Base-by-base conservation (phyloP, 2,329 filamentous ascomycete genomes). In the Aureobasidium uvarum region DNA sequence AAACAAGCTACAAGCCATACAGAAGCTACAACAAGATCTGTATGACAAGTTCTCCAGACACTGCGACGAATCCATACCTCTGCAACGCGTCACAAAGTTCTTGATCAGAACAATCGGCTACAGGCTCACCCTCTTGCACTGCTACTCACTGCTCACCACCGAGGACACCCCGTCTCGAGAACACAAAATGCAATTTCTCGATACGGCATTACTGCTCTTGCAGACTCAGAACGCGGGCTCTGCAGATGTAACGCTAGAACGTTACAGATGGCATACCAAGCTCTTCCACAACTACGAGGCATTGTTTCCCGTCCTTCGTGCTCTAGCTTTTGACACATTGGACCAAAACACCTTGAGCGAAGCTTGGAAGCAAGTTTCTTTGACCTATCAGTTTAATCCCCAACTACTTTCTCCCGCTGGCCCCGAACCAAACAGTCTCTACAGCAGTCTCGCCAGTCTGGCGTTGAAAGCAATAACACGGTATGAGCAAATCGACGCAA, bases 41-140 rank as follows among this genome's bases (percentile, higher is more conserved):
- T 69, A 74, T 31, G 77, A 38, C 78, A 76, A 13, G 80, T 76
- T 58, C 70, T 81, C 11, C 74, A 79, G 4, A 28, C 80, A 80
- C 67, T 80, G 78, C 69, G 79, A 81, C 58, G 72, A 78, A 1
- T 67, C 77, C 14, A 74, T 76, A n/a, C 78, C 78, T 0, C 65
- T 80, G 0, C 79, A 81, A 62, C 76, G 79, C 66, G 74, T 83
- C 3, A 28, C 54, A 11, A 25, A 38, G 8, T 56, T 38, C 7
- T 16, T 56, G 3, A 41, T 56, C 16, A 41, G 13, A 13, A 56
- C 54, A 6, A 43, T 38, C 20, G 38, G 36, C 1, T 43, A 43
- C n/a, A 20, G 54, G 8, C 54, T 56, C 14, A 6, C 38, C 13
- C 54, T 56, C 6, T 14, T 20, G 10, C 54, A 56, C 25, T 56